phyloP scores from a whole-genome alignment of 2,329 filamentous ascomycete species.

The Xylariales sp. region DNA sequence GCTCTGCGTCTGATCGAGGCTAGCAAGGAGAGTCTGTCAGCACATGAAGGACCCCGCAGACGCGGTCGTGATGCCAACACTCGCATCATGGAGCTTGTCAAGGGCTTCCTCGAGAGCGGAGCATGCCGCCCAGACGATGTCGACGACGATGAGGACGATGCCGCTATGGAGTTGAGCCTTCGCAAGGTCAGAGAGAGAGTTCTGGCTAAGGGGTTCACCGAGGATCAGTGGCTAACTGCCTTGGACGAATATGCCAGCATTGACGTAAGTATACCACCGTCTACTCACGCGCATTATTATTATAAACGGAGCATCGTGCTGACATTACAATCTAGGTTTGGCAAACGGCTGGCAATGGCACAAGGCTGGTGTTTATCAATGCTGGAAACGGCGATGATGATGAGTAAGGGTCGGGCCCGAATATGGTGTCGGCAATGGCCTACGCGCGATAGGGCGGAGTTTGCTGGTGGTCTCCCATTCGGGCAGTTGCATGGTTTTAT shows the following conservation, averaged over 20 bases:
- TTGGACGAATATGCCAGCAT: slow-evolving; percentile 85
- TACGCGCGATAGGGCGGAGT: neutral
- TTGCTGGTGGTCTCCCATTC: neutral
- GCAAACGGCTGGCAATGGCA: slow-evolving; percentile 71
- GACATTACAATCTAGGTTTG: slow-evolving; percentile 55
- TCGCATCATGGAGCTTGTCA: slow-evolving; percentile 93
- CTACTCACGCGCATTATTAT: too few relatives aligned
- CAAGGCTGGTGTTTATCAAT: slow-evolving; percentile 67
- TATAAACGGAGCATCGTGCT: too few relatives aligned
- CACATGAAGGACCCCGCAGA: slow-evolving; percentile 54
- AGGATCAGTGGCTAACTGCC: slow-evolving; percentile 82
- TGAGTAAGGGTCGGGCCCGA: slow-evolving; percentile 40
- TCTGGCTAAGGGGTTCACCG: slow-evolving; percentile 92
- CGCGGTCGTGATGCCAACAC: slow-evolving; percentile 76
- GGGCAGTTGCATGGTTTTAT: neutral
- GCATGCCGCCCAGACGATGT: slow-evolving; percentile 70
- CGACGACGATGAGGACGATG: slow-evolving; percentile 46
- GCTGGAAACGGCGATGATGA: slow-evolving; percentile 48
- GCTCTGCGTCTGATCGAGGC: slow-evolving; percentile 87
- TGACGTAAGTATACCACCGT: slow-evolving; percentile 72
- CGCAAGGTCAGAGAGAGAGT: slow-evolving; percentile 86
- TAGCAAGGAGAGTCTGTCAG: slow-evolving; percentile 84
- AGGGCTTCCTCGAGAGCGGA: slow-evolving; percentile 79
- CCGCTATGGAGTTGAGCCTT: slow-evolving; percentile 71
- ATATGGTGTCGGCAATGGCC: too few relatives aligned